phyloP scores from a whole-genome alignment of 2,329 filamentous ascomycete species.

The Stromatinia cepivora region DNA sequence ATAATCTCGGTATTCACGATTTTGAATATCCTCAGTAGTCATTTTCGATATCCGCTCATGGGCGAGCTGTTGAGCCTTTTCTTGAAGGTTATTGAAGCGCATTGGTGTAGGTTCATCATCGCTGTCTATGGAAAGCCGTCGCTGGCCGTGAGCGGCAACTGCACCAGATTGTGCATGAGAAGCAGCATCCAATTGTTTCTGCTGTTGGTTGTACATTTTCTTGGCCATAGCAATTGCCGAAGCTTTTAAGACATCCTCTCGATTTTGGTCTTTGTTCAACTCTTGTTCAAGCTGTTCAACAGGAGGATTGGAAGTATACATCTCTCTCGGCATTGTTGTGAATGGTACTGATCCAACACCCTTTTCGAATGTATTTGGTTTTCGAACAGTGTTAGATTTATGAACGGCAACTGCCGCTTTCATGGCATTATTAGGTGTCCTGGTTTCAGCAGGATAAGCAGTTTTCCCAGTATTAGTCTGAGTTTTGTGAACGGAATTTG shows the following conservation, averaged over 20 bases:
- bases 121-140: slow-evolving; percentile 40
- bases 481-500: slow-evolving; percentile 55
- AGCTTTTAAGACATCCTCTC: slow-evolving; percentile 71
- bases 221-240: slow-evolving; percentile 89
- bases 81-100: slow-evolving; percentile 67
- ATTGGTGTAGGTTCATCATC: slow-evolving; percentile 50
- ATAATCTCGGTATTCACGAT: slow-evolving; percentile 69
- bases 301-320: slow-evolving; percentile 76
- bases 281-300: slow-evolving; percentile 56
- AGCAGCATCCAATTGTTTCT: slow-evolving; percentile 49
- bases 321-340: slow-evolving; percentile 67
- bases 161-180: slow-evolving; percentile 38
- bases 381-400: slow-evolving; percentile 26
- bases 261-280: slow-evolving; percentile 66
- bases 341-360: slow-evolving; percentile 60
- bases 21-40: slow-evolving; percentile 65
- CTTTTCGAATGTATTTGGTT: slow-evolving; percentile 46
- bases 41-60: slow-evolving; percentile 81
- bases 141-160: slow-evolving; percentile 39
- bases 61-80: slow-evolving; percentile 82
- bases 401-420: slow-evolving; percentile 68
- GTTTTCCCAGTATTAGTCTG: slow-evolving; percentile 41
- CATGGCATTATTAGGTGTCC: slow-evolving; percentile 65
- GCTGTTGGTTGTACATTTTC: slow-evolving; percentile 75
- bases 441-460: slow-evolving; percentile 56